phyloP scores from a whole-genome alignment of 805 yeast genomes.

The Wickerhamiella musiphila region DNA sequence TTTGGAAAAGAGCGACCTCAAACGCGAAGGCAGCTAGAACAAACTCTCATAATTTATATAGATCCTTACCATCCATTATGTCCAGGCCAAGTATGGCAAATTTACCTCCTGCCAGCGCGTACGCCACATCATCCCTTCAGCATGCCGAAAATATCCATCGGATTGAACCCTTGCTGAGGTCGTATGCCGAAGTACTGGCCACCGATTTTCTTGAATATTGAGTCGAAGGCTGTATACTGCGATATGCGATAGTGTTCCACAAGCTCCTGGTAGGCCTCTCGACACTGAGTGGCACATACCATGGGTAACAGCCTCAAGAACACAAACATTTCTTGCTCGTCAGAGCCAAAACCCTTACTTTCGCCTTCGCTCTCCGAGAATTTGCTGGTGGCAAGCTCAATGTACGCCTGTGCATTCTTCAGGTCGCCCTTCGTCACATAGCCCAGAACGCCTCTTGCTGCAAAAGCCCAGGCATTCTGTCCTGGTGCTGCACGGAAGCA shows the following conservation, averaged over 20 bases:
- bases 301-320: constrained; percentile 50
- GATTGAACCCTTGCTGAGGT: constrained; percentile 35
- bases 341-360: constrained; percentile 25
- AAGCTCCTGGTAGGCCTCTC: constrained; percentile 35
- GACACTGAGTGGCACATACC: constrained; percentile 41
- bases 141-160: constrained; percentile 65
- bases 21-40: not conserved
- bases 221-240: constrained; percentile 21
- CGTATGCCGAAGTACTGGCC: constrained; percentile 41
- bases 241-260: constrained; percentile 30
- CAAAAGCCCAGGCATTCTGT: constrained; percentile 12
- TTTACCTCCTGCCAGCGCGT: too few species aligned
- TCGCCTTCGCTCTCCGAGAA: constrained; percentile 7
- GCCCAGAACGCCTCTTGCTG: constrained; percentile 52
- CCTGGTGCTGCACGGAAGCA: constrained; percentile 22
- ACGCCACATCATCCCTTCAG: too few species aligned
- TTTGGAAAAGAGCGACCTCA: constrained; percentile 5
- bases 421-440: constrained; percentile 53
- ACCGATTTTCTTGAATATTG: constrained; percentile 41
- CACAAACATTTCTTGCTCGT: constrained; percentile 34
- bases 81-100: too few species aligned
- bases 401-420: constrained; percentile 34
- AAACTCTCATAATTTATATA: too few species aligned
- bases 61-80: too few species aligned
- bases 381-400: constrained; percentile 19